Base-by-base conservation (phyloP, 2,329 filamentous ascomycete species). In the Xylariaceae sp. region DNA sequence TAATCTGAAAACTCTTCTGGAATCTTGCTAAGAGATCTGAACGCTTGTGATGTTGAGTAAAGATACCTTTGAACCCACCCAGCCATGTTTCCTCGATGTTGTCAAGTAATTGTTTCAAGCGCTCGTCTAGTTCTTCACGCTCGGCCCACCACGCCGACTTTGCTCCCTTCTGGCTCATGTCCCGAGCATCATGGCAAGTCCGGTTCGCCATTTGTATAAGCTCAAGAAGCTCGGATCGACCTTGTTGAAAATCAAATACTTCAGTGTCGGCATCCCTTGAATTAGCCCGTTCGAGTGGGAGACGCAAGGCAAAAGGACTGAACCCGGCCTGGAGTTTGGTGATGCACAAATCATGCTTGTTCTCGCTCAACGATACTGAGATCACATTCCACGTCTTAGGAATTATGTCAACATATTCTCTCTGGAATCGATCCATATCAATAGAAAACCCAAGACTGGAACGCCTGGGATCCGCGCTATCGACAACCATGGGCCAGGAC, bases 31-130 rank as follows among this genome's bases (percentile, higher is more conserved):
- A 75, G 9, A 90, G 75, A 21, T 86, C 80, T 1, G 82, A 75
- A 16, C 87, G 80, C 30, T 81, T 80, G 42, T 77, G 72, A 47
- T 89, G 83, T 48, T 90, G 88, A 1, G 91, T 92, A 67, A 99
- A 93, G n/a, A 99, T 87, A 13, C 93, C 92, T 52, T 86, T 88
- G 79, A 99, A 99, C 0, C 94, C 94, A 42, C 93, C 92, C 4
- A 99, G 83, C 94, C 94, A 99, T 18, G 94, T 86, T 57, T 89
- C 88, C 71, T 99, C 93, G 32, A 99, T 88, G 55, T 91, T 95
- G 48, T 86, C 79, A 1, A 99, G 78, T 8, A 99, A 81, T 44
- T 89, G 86, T 57, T 84, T 86, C 20, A 99, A 79, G 8, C 91
- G 85, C 26, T 76, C 75, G 67, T 99, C 94, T 13, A 99, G 78